These are phyloP conservation scores for Globisporangium heterothallicum DNA, from an alignment of 352 stramenopile genomes.

Conservation along the genomic window DNA sequence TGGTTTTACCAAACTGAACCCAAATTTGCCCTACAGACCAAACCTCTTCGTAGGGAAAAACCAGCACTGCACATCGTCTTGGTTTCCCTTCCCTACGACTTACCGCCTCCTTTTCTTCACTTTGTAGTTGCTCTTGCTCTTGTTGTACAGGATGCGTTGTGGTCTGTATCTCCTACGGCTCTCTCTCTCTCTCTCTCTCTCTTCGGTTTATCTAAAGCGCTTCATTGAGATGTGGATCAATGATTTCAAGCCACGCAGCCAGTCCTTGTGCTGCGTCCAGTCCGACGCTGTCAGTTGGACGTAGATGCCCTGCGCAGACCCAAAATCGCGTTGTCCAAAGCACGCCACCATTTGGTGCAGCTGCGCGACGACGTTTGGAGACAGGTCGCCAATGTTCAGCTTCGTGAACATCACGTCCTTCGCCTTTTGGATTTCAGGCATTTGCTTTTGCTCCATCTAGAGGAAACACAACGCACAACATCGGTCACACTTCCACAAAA, in stretches of 20 bases:
- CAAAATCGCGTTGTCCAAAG: conserved; percentile 79
- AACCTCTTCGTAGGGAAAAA: too few species aligned
- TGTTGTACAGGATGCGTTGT: too few species aligned
- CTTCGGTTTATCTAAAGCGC: conserved; percentile 73
- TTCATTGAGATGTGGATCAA: conserved; percentile 94
- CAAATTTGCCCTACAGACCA: too few species aligned
- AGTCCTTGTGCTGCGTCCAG: conserved; percentile 97
- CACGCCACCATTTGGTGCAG: conserved; percentile 79
- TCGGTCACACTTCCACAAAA: neutral
- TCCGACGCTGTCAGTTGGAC: conserved; percentile 89
- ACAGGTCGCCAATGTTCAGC: conserved; percentile 76
- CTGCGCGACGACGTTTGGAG: conserved; percentile 55
- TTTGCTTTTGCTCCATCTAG: conserved; percentile 85
- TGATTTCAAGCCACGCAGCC: conserved; percentile 95
- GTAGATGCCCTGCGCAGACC: conserved; percentile 77
- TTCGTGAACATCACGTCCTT: conserved; percentile 87
- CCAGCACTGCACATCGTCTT: neutral
- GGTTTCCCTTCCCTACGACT: too few species aligned
- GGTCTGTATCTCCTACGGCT: too few species aligned
- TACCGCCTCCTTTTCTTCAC: too few species aligned
- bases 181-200: conserved; percentile 2
- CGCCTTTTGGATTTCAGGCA: conserved; percentile 79
- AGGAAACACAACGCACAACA: conserved; percentile 15
- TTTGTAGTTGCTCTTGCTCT: too few species aligned
- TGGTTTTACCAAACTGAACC: conserved; percentile 1